A percentile compares a stretch with the other conserved stretches of the same genome.
Evolutionary conservation across 1,139 yeast genomes (phyloP).

Genomic region (Candida freyschussii): DNA sequence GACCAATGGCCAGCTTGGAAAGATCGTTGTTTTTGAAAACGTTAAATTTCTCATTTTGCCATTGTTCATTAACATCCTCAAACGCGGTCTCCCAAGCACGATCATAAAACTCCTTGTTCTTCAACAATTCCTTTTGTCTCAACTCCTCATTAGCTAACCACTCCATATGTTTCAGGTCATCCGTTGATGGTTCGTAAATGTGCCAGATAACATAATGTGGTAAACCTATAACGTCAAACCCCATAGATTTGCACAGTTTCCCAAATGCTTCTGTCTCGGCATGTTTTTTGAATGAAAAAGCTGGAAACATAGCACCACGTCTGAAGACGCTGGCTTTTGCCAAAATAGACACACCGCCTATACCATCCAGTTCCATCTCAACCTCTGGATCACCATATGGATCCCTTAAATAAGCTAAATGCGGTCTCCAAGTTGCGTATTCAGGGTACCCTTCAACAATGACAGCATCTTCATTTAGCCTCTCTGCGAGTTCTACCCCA

Average conservation of each 20-base stretch:
- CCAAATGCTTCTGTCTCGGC: slow-evolving; percentile 42
- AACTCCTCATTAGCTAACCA: slow-evolving; percentile 43
- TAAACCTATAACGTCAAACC: slow-evolving; percentile 34
- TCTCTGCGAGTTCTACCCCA: slow-evolving; percentile 33
- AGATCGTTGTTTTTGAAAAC: slow-evolving; percentile 66
- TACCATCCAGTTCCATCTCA: slow-evolving; percentile 38
- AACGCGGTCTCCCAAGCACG: slow-evolving; percentile 35
- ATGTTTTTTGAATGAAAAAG: slow-evolving; percentile 36
- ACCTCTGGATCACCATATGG: slow-evolving; percentile 39
- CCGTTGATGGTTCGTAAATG: slow-evolving; percentile 39
- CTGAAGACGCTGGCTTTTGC: slow-evolving; percentile 34
- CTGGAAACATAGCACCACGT: slow-evolving; percentile 37
- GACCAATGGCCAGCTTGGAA: slow-evolving; percentile 27
- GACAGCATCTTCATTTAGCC: slow-evolving; percentile 35
- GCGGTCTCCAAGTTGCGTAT: slow-evolving; percentile 40
- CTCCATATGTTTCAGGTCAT: slow-evolving; percentile 42
- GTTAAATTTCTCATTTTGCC: slow-evolving; percentile 35
- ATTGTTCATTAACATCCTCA: slow-evolving; percentile 32
- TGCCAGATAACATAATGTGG: slow-evolving; percentile 43
- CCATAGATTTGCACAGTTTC: slow-evolving; percentile 36
- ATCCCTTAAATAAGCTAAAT: slow-evolving; percentile 36
- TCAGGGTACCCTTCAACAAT: slow-evolving; percentile 40
- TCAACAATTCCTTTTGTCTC: slow-evolving; percentile 32
- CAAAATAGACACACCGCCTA: slow-evolving; percentile 39
- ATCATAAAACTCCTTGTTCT: slow-evolving; percentile 31